Conservation (phyloP, 2,329 filamentous ascomycete species). For the Parastagonospora nodorum region DNA sequence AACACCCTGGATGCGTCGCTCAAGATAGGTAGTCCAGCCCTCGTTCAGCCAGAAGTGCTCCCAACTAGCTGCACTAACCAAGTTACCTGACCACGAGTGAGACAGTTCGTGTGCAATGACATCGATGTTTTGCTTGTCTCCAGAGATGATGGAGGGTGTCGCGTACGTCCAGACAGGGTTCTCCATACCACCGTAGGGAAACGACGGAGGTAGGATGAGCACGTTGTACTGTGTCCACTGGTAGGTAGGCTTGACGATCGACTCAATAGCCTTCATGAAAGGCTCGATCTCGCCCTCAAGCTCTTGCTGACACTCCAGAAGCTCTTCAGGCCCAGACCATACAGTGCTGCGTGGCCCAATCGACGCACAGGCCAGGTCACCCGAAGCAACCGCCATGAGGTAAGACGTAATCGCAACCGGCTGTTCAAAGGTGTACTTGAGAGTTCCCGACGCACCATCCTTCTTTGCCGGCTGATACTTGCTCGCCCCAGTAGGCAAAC, state of each 20-base stretch:
- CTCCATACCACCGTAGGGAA: constrained; percentile 68
- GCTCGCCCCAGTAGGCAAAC: constrained; percentile 64
- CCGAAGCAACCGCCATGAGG: constrained; percentile 85
- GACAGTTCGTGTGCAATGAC: constrained; percentile 87
- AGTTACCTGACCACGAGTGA: constrained; percentile 86
- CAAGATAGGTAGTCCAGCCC: constrained; percentile 94
- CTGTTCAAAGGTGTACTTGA: constrained; percentile 85
- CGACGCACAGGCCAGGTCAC: constrained; percentile 82
- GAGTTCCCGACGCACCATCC: constrained; percentile 58
- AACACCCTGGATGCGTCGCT: constrained; percentile 77
- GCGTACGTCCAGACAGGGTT: constrained; percentile 95
- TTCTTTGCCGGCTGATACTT: constrained; percentile 56
- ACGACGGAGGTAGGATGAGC: constrained; percentile 84
- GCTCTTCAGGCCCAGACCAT: constrained; percentile 84
- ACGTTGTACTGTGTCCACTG: constrained; percentile 96
- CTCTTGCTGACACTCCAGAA: constrained; percentile 86
- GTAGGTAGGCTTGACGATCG: constrained; percentile 77
- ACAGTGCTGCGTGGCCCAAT: constrained; percentile 87
- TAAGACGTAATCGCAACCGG: constrained; percentile 92
- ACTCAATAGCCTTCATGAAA: constrained; percentile 85
- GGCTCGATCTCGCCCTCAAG: constrained; percentile 89
- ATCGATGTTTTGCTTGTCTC: constrained; percentile 82
- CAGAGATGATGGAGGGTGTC: constrained; percentile 91
- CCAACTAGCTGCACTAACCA: constrained; percentile 79
- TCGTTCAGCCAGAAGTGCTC: constrained; percentile 76